Evolutionary conservation across 1,284 basidiomycete species (phyloP).

Genomic region (Wallemia hederae): DNA sequence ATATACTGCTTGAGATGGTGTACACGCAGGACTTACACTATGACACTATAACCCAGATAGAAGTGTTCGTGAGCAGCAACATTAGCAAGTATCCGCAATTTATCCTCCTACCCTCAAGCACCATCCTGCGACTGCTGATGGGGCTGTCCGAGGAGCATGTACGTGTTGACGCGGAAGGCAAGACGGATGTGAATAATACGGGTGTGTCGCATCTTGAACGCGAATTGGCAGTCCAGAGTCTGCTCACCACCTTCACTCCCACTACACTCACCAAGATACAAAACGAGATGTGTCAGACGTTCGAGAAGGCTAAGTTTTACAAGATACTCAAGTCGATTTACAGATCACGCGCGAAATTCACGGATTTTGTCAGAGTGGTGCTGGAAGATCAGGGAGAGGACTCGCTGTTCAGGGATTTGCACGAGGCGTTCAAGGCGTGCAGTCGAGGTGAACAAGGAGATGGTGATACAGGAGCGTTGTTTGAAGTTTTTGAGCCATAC

Average conservation of each 20-base stretch:
- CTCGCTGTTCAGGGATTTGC: neutral
- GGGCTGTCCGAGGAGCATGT: neutral
- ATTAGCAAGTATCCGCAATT: neutral
- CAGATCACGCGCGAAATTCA: neutral
- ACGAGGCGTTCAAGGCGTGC: neutral
- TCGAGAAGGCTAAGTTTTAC: neutral
- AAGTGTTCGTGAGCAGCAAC: neutral
- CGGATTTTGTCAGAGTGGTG: neutral
- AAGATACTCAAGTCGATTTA: neutral
- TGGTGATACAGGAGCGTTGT: neutral
- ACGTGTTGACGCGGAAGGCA: neutral
- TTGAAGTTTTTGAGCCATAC: neutral
- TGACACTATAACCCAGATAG: neutral
- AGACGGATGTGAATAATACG: neutral
- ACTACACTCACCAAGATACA: neutral
- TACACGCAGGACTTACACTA: neutral
- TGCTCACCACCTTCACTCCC: neutral
- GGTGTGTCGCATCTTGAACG: neutral
- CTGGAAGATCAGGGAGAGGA: neutral
- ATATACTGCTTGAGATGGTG: neutral
- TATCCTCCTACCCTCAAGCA: neutral
- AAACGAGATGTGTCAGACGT: neutral
- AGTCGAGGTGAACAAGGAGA: too few species aligned
- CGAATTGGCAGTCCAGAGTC: neutral
- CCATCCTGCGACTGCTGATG: neutral